Conservation (phyloP, 208 protist genomes). For the Acanthamoeba triangularis region DNA sequence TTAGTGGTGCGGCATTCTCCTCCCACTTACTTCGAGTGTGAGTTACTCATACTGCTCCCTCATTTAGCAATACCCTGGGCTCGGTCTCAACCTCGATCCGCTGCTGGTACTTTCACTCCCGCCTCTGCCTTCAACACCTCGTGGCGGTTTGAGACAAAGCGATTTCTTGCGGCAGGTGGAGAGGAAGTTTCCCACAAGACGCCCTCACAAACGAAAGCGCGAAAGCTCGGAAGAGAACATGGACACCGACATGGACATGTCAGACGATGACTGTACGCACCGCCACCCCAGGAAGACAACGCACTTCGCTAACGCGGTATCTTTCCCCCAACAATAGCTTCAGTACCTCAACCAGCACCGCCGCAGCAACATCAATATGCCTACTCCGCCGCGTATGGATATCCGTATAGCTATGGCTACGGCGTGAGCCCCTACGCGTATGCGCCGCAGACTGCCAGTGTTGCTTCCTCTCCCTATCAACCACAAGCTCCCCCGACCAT, state of each 20-base stretch:
- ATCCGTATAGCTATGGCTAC: neutral
- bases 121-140: neutral
- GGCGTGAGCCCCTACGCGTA: neutral
- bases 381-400: neutral
- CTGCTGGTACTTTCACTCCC: neutral
- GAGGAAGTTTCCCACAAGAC: neutral
- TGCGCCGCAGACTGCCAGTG: neutral
- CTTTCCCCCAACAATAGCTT: neutral
- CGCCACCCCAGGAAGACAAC: neutral
- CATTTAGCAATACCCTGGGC: slow-evolving; percentile 7
- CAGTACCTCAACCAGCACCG: neutral
- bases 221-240: neutral
- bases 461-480: neutral
- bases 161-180: neutral
- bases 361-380: too few relatives aligned
- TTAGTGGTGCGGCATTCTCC: neutral
- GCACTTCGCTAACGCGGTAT: neutral
- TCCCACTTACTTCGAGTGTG: neutral
- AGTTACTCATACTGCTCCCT: neutral
- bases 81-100: neutral
- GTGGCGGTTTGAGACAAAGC: neutral
- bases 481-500: neutral
- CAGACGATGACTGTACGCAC: neutral
- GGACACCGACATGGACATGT: neutral
- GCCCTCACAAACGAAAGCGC: neutral